Percentiles rank a stretch among this genome's conserved stretches.
Conservation (phyloP, 2,329 filamentous ascomycete species). For the Bipolaris victoriae region DNA sequence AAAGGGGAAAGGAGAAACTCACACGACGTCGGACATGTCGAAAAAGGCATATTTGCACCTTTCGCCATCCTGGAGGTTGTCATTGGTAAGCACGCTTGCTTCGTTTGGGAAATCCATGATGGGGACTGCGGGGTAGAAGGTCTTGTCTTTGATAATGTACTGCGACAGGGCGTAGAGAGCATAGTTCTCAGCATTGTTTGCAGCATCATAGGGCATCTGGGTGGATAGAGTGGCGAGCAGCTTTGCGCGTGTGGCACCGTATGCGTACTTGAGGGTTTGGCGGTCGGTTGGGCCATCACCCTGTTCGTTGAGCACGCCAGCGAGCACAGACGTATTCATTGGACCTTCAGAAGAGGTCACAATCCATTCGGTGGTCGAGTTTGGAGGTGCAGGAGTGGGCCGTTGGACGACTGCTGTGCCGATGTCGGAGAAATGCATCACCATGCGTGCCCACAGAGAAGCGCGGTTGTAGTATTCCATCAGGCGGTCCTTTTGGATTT, state of each 20-base stretch:
- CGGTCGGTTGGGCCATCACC: conserved; percentile 29
- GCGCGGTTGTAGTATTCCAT: conserved; percentile 45
- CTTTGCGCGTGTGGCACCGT: conserved; percentile 43
- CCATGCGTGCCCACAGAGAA: conserved; percentile 44
- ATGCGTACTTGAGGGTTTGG: conserved; percentile 40
- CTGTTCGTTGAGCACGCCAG: conserved; percentile 38
- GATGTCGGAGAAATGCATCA: conserved; percentile 43
- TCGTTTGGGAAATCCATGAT: conserved; percentile 43
- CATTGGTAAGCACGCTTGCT: conserved; percentile 39
- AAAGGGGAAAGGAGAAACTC: conserved; percentile 12
- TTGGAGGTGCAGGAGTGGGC: conserved; percentile 21
- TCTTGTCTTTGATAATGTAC: conserved; percentile 37
- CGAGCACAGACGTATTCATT: conserved; percentile 44
- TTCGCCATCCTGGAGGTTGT: conserved; percentile 42
- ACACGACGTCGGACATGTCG: conserved; percentile 39
- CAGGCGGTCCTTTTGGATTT: conserved; percentile 31
- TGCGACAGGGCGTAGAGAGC: conserved; percentile 42
- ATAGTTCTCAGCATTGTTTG: conserved; percentile 46
- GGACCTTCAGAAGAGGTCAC: conserved; percentile 24
- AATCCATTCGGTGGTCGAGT: conserved; percentile 32
- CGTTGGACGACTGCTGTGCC: conserved; percentile 36
- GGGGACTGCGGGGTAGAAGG: conserved; percentile 40
- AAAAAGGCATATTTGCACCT: conserved; percentile 38
- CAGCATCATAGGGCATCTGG: conserved; percentile 41
- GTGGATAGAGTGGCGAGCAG: conserved; percentile 39